A percentile compares a stretch with the other conserved stretches of the same genome.
Conservation (phyloP, 345 rosid genomes). For the Rhodamnia argentea region DNA sequence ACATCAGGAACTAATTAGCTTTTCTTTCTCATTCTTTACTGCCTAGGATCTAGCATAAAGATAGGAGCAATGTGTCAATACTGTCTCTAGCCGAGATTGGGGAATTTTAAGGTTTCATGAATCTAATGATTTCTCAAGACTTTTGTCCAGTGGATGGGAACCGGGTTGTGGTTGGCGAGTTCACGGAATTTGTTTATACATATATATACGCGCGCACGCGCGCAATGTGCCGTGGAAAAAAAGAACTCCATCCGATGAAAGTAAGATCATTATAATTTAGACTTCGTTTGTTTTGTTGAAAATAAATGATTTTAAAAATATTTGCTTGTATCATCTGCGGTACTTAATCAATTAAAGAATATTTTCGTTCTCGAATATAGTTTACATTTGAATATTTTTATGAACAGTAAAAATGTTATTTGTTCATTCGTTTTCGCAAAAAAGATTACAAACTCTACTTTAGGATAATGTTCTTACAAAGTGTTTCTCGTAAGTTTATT, state of each 20-base stretch:
- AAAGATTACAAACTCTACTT: too few relatives aligned
- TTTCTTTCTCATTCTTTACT: background rate
- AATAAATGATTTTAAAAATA: too few relatives aligned
- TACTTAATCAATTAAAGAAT: too few relatives aligned
- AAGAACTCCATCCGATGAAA: background rate
- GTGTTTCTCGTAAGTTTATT: too few relatives aligned
- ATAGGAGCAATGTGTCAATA: background rate
- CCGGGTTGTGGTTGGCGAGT: fast-evolving
- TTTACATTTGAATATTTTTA: too few relatives aligned
- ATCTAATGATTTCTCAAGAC: background rate
- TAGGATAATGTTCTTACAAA: too few relatives aligned
- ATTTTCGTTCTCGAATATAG: too few relatives aligned
- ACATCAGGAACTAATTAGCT: background rate
- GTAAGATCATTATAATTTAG: background rate
- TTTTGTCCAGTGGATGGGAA: background rate
- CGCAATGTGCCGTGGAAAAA: background rate
- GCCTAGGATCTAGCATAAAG: background rate
- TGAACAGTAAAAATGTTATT: too few relatives aligned
- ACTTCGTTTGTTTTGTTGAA: too few relatives aligned
- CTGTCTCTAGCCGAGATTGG: background rate
- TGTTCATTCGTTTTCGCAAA: too few relatives aligned
- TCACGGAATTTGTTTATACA: background rate
- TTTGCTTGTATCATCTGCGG: too few relatives aligned
- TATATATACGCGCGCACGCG: too few relatives aligned
- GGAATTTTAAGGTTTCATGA: background rate